Percentiles rank a stretch among this genome's conserved stretches.
Conservation (phyloP, 2,329 filamentous ascomycete genomes). For the Bipolaris oryzae region DNA sequence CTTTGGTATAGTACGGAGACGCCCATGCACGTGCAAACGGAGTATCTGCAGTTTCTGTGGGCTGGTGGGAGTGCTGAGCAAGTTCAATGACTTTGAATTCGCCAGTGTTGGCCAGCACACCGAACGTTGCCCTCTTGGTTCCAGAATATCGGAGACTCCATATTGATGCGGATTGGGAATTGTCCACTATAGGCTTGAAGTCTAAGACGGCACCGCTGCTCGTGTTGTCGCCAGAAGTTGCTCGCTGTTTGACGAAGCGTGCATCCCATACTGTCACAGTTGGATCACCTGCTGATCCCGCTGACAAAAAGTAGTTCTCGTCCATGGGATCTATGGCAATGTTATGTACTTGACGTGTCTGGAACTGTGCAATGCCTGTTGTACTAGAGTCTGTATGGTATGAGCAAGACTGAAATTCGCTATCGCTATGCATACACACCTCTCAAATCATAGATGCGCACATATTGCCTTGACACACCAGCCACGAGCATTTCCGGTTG, state of each 20-base stretch:
- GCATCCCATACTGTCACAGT: conserved; percentile 80
- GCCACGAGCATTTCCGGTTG: conserved; percentile 76
- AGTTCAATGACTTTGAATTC: conserved; percentile 64
- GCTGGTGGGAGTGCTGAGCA: conserved; percentile 55
- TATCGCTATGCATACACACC: conserved; percentile 57
- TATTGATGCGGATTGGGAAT: conserved; percentile 57
- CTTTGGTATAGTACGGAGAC: conserved; percentile 53
- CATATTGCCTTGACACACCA: conserved; percentile 75
- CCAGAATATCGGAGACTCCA: conserved; percentile 68
- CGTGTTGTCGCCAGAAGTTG: conserved; percentile 54
- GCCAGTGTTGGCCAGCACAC: conserved; percentile 64
- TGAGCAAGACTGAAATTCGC: conserved; percentile 17
- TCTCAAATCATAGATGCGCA: conserved; percentile 79
- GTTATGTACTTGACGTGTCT: conserved; percentile 67
- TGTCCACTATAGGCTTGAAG: conserved; percentile 60
- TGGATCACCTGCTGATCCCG: conserved; percentile 72
- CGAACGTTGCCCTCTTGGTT: conserved; percentile 62
- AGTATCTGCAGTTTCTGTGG: conserved; percentile 26
- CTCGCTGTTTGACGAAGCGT: conserved; percentile 54
- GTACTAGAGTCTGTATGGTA: conserved; percentile 45
- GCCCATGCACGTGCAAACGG: conserved; percentile 46
- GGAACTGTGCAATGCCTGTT: conserved; percentile 55
- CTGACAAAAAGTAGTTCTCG: conserved; percentile 83
- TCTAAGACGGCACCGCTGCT: conserved; percentile 64
- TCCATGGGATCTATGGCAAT: conserved; percentile 80